phyloP scores from a whole-genome alignment of 2,329 filamentous ascomycete species.

The Epichloe gansuensis region DNA sequence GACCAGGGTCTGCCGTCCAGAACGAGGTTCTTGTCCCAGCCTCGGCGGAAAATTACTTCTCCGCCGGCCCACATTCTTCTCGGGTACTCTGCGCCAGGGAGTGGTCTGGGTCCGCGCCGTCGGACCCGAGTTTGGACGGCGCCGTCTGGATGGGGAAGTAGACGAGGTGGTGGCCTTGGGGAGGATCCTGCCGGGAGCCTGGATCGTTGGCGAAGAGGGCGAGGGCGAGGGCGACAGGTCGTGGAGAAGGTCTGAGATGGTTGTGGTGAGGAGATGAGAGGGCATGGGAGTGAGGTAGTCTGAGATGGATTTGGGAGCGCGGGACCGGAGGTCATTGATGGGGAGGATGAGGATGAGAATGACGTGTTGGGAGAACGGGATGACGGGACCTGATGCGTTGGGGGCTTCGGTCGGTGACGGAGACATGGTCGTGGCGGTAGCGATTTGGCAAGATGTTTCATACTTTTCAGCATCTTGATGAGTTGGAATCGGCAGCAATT shows the following conservation, averaged over 20 bases:
- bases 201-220: slow-evolving; percentile 7
- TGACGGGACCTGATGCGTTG: background rate
- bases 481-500: background rate
- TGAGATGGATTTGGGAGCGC: slow-evolving; percentile 22
- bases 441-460: background rate
- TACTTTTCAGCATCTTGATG: background rate
- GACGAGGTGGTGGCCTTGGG: slow-evolving; percentile 66
- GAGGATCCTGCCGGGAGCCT: slow-evolving; percentile 24
- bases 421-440: background rate
- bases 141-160: slow-evolving; percentile 69
- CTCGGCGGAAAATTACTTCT: slow-evolving; percentile 41
- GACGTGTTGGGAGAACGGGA: background rate
- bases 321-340: background rate
- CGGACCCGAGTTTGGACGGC: slow-evolving; percentile 52
- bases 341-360: background rate
- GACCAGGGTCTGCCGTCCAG: slow-evolving; percentile 27
- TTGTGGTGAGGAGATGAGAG: slow-evolving; percentile 52
- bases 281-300: slow-evolving; percentile 44
- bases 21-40: slow-evolving; percentile 18
- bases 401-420: background rate
- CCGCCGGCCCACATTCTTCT: slow-evolving; percentile 88
- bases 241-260: slow-evolving; percentile 44
- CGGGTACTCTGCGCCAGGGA: slow-evolving; percentile 56
- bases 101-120: slow-evolving; percentile 77
- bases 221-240: background rate